These are phyloP conservation scores for Cutaneotrichosporon cutaneum DNA, from an alignment of 1,284 basidiomycete genomes.

Conservation along the genomic window DNA sequence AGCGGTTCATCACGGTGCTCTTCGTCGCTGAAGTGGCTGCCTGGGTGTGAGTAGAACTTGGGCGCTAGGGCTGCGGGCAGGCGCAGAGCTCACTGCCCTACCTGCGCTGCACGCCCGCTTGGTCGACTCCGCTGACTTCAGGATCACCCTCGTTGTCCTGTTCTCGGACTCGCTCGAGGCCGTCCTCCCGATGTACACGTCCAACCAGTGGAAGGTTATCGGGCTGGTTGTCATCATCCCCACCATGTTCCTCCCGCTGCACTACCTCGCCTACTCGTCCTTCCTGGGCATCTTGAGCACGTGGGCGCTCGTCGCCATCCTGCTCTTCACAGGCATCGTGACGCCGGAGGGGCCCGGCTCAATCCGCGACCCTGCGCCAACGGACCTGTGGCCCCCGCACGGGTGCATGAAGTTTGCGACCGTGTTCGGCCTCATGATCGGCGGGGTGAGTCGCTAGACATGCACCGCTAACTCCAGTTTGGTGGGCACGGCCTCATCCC, in stretches of 20 bases:
- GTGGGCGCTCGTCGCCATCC: slow-evolving; percentile 70
- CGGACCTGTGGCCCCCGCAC: slow-evolving; percentile 62
- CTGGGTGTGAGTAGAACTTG: slow-evolving; percentile 40
- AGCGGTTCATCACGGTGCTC: slow-evolving; percentile 65
- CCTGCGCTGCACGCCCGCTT: too few species aligned
- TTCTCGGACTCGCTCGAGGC: slow-evolving; percentile 78
- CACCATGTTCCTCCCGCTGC: slow-evolving; percentile 77
- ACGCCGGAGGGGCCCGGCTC: slow-evolving; percentile 69
- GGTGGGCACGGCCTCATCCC: slow-evolving; percentile 51
- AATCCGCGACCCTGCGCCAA: slow-evolving; percentile 71
- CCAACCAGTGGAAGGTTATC: slow-evolving; percentile 71
- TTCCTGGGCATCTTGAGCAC: slow-evolving; percentile 77
- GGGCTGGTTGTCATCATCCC: slow-evolving; percentile 72
- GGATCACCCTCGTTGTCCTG: slow-evolving; percentile 77
- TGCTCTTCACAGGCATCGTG: slow-evolving; percentile 71
- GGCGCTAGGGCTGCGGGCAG: neutral
- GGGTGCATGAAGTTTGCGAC: slow-evolving; percentile 65
- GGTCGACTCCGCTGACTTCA: slow-evolving; percentile 51
- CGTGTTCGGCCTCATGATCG: slow-evolving; percentile 86
- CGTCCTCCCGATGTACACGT: slow-evolving; percentile 65
- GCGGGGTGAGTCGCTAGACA: slow-evolving; percentile 57
- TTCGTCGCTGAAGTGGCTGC: slow-evolving; percentile 84
- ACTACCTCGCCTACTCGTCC: slow-evolving; percentile 81
- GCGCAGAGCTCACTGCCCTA: too few species aligned
- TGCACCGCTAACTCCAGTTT: slow-evolving; percentile 27